phyloP scores from a whole-genome alignment of 495 filamentous ascomycete species.

The Xylaria flabelliformis region DNA sequence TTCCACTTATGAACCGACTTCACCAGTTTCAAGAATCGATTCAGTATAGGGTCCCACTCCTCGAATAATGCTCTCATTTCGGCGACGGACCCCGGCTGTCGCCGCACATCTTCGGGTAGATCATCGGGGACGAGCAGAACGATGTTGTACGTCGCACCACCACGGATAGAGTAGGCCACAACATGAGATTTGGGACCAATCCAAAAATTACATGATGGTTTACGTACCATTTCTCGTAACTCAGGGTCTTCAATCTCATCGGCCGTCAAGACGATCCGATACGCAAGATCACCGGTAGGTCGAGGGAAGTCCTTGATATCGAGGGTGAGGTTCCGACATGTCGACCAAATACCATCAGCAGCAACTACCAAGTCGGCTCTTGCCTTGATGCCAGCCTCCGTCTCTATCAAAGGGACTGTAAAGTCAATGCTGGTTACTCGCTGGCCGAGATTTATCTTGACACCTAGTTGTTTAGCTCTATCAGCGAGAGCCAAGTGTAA shows the following conservation, averaged over 20 bases:
- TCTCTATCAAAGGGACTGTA: constrained; percentile 41
- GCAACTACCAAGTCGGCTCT: constrained; percentile 57
- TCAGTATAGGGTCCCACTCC: constrained; percentile 55
- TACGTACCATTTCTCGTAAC: constrained; percentile 50
- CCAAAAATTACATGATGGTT: constrained; percentile 69
- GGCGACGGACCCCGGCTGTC: constrained; percentile 45
- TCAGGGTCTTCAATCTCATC: constrained; percentile 53
- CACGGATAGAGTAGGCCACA: constrained; percentile 60
- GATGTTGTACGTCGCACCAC: constrained; percentile 59
- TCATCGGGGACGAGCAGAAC: constrained; percentile 58
- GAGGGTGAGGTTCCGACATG: constrained; percentile 49
- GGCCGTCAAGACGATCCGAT: constrained; percentile 56
- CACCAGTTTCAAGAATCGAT: constrained; percentile 34
- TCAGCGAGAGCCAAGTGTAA: constrained; percentile 47
- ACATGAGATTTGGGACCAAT: constrained; percentile 63
- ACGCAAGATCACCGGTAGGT: constrained; percentile 62
- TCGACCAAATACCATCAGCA: constrained; percentile 61
- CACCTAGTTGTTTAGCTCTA: constrained; percentile 44
- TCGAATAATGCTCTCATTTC: constrained; percentile 55
- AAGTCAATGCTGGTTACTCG: constrained; percentile 50
- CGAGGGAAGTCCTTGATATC: constrained; percentile 50
- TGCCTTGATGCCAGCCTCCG: constrained; percentile 36
- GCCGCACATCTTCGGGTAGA: constrained; percentile 46
- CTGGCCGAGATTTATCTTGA: constrained; percentile 40
- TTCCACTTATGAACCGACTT: constrained; percentile 45